Percentiles rank a stretch among this genome's conserved stretches.
Evolutionary conservation across 345 rosid species (phyloP).

Genomic region (Trapa bicornis): DNA sequence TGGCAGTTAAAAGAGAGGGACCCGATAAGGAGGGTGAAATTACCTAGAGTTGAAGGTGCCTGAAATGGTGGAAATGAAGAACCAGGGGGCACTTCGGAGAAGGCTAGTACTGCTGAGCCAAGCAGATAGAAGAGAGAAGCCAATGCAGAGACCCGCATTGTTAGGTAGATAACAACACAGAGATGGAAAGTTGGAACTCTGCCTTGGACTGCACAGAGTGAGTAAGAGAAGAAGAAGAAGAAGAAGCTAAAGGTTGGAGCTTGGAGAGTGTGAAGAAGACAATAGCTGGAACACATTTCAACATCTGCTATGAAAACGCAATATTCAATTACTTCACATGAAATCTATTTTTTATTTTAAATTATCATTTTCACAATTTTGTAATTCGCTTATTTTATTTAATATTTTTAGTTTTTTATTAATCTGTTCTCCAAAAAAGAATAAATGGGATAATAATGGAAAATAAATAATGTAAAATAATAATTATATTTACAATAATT

Average conservation of each 20-base stretch:
- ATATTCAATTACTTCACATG: neutral
- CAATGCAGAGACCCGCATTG: conserved; percentile 12
- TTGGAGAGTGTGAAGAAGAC: neutral
- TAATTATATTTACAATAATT: too few relatives aligned
- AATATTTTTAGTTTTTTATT: too few relatives aligned
- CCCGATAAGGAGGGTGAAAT: neutral
- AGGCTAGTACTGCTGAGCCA: conserved; percentile 17
- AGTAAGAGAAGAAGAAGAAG: neutral
- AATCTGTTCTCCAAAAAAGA: too few relatives aligned
- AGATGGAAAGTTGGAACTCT: neutral
- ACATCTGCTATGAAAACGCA: neutral
- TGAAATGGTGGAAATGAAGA: conserved; percentile 23
- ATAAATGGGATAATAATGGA: too few relatives aligned
- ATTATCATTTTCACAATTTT: too few relatives aligned
- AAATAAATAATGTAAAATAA: too few relatives aligned
- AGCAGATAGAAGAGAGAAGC: conserved; percentile 20
- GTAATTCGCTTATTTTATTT: too few relatives aligned
- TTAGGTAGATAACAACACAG: neutral
- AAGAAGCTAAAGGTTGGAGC: conserved; percentile 1
- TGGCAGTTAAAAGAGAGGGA: too few relatives aligned
- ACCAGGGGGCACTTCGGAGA: conserved; percentile 35
- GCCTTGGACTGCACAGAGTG: neutral
- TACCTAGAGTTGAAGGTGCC: conserved; percentile 46
- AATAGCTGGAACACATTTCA: conserved; percentile 2
- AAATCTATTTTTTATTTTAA: too few relatives aligned